Evolutionary conservation across 2,329 filamentous ascomycete species (phyloP).

Genomic region (Xylariaceae sp.): DNA sequence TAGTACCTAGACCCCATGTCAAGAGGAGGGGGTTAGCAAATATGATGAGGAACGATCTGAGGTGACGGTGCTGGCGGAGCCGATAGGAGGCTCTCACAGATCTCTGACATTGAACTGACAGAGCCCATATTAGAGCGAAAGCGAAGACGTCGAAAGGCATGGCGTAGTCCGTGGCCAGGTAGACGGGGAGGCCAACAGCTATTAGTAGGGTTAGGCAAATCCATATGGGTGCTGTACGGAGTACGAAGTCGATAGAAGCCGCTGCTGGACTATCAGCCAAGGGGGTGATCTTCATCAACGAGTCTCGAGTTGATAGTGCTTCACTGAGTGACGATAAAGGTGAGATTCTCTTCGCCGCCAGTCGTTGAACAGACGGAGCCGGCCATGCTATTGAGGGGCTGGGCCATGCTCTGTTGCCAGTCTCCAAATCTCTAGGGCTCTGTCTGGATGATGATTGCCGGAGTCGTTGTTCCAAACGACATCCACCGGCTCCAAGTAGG

Average conservation of each 20-base stretch:
- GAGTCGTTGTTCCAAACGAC: conserved; percentile 24
- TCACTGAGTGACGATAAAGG: conserved; percentile 15
- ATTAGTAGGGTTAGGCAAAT: conserved; percentile 25
- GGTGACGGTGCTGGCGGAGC: conserved; percentile 17
- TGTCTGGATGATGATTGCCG: conserved; percentile 15
- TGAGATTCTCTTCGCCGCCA: conserved; percentile 15
- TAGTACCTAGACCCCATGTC: conserved; percentile 27
- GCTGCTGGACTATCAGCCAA: not conserved
- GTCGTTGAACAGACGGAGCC: conserved; percentile 14
- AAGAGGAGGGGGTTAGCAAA: conserved; percentile 29
- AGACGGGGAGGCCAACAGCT: conserved; percentile 27
- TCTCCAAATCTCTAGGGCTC: conserved; percentile 24
- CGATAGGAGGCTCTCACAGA: conserved; percentile 20
- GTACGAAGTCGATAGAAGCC: conserved; percentile 19
- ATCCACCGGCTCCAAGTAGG: conserved; percentile 22
- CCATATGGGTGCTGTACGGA: conserved; percentile 28
- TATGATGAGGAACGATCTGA: conserved; percentile 22
- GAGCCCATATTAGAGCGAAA: conserved; percentile 28
- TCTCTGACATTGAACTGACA: conserved; percentile 27
- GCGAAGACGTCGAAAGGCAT: conserved; percentile 29
- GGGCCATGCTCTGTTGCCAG: conserved; percentile 23
- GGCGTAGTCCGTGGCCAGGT: conserved; percentile 23
- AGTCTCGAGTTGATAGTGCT: conserved; percentile 16
- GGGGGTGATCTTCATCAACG: conserved; percentile 15
- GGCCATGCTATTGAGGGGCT: conserved; percentile 26